Conservation (phyloP, 108 stramenopile genomes). For the Skeletonema menzelii region DNA sequence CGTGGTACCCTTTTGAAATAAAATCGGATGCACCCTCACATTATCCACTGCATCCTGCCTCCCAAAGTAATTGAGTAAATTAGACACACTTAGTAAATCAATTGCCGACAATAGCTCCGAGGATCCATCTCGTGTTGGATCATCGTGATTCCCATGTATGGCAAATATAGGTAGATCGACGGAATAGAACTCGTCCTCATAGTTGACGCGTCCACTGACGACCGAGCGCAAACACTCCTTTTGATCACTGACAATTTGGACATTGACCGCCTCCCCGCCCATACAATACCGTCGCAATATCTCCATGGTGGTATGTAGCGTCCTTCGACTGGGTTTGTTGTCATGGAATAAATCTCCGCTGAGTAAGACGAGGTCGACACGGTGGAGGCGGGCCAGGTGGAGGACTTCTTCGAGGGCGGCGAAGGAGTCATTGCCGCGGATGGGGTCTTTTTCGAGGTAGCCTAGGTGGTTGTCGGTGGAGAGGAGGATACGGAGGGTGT, state of each 20-base stretch:
- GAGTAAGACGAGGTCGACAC: slow-evolving; percentile 86
- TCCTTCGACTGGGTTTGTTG: slow-evolving; percentile 91
- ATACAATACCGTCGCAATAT: slow-evolving; percentile 91
- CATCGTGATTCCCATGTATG: slow-evolving; percentile 99
- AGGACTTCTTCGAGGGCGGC: slow-evolving; percentile 96
- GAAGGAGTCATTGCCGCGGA: slow-evolving; percentile 92
- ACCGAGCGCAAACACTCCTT: slow-evolving; percentile 37
- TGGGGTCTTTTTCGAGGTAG: slow-evolving; percentile 89
- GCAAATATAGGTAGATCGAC: slow-evolving; percentile 95
- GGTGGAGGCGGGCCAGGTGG: slow-evolving; percentile 55
- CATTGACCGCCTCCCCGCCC: slow-evolving; percentile 82
- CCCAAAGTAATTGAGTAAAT: slow-evolving; percentile 98
- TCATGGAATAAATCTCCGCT: slow-evolving; percentile 98
- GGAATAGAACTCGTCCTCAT: slow-evolving; percentile 86
- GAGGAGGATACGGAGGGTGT: slow-evolving; percentile 89
- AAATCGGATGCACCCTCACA: slow-evolving; percentile 84
- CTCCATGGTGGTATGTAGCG: slow-evolving; percentile 89
- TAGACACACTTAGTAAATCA: slow-evolving; percentile 85
- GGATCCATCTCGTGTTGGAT: slow-evolving; percentile 86
- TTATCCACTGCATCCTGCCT: slow-evolving; percentile 88
- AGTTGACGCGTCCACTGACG: slow-evolving; percentile 77
- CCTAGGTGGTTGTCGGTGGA: slow-evolving; percentile 98
- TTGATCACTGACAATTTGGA: slow-evolving; percentile 84
- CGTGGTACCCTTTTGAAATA: slow-evolving; percentile 91
- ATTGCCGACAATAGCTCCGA: slow-evolving; percentile 85